Percentiles rank a stretch among this genome's conserved stretches.
Conservation (phyloP, 2,329 filamentous ascomycete genomes). For the Penicillium sp. region DNA sequence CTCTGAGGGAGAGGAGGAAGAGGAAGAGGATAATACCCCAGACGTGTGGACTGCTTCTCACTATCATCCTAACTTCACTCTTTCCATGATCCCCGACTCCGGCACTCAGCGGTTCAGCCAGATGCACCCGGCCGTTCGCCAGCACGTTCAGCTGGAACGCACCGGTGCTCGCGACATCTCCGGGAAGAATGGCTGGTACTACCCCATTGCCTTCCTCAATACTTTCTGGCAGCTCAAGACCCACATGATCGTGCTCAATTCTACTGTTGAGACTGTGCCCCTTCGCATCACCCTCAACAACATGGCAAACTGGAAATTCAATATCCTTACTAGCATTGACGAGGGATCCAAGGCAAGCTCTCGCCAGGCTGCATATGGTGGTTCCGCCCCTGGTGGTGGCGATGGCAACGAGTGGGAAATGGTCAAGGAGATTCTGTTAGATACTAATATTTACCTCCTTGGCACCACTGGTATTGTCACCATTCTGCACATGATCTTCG, state of each 20-base stretch:
- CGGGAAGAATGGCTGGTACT: conserved; percentile 91
- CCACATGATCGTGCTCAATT: conserved; percentile 90
- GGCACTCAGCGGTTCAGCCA: conserved; percentile 66
- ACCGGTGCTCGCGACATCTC: conserved; percentile 77
- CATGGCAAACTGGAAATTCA: conserved; percentile 85
- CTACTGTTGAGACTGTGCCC: conserved; percentile 77
- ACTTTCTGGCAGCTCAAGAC: conserved; percentile 94
- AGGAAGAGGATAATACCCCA: conserved; percentile 54
- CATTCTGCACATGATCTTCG: conserved; percentile 89
- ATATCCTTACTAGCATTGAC: conserved; percentile 78
- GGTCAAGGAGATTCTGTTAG: conserved; percentile 91
- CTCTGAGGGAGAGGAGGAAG: conserved; percentile 50
- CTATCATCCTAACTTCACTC: conserved; percentile 91
- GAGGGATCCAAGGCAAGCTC: conserved; percentile 81
- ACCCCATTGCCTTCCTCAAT: conserved; percentile 86
- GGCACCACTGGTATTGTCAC: conserved; percentile 80
- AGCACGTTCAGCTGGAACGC: conserved; percentile 75
- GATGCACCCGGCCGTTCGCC: conserved; percentile 70
- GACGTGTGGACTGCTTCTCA: conserved; percentile 76
- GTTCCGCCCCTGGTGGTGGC: conserved; percentile 69
- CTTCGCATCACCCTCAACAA: conserved; percentile 82
- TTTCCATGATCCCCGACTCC: conserved; percentile 79
- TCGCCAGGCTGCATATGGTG: conserved; percentile 71
- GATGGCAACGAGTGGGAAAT: conserved; percentile 95
- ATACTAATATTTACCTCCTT: conserved; percentile 90